A percentile compares a stretch with the other conserved stretches of the same genome.
These are phyloP conservation scores for Aspergillus ostianus DNA, from an alignment of 495 filamentous ascomycete genomes.

Conservation along the genomic window DNA sequence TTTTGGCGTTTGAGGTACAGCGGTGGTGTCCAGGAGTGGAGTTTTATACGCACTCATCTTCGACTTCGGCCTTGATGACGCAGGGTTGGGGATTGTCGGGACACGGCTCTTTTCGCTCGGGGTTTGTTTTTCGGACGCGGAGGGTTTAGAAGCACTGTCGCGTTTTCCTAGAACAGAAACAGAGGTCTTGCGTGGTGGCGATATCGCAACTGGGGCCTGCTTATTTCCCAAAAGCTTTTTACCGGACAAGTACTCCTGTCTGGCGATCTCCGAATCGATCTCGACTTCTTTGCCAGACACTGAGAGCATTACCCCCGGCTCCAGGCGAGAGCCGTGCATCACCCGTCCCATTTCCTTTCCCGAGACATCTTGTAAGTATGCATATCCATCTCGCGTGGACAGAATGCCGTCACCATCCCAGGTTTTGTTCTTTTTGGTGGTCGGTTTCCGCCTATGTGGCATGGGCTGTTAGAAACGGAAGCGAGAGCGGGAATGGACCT, in stretches of 20 bases:
- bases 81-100: conserved; percentile 16
- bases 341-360: conserved; percentile 67
- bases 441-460: conserved; percentile 65
- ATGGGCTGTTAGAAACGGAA: background rate
- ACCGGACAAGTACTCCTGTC: conserved; percentile 62
- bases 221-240: conserved; percentile 43
- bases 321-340: conserved; percentile 52
- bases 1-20: conserved; percentile 40
- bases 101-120: background rate
- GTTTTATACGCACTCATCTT: conserved; percentile 53
- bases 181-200: conserved; percentile 22
- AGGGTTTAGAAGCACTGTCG: conserved; percentile 6
- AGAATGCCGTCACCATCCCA: conserved; percentile 85
- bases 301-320: conserved; percentile 61
- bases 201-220: conserved; percentile 18
- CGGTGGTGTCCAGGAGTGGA: conserved; percentile 56
- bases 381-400: conserved; percentile 54
- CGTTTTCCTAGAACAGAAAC: conserved; percentile 21
- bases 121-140: conserved; percentile 1
- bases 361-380: conserved; percentile 60
- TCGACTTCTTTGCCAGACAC: conserved; percentile 74
- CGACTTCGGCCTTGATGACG: conserved; percentile 21
- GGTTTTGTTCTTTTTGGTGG: conserved; percentile 78
- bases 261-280: conserved; percentile 63
- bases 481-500: background rate